Base-by-base conservation (phyloP, 2,329 filamentous ascomycete species). In the Truncatella angustata region DNA sequence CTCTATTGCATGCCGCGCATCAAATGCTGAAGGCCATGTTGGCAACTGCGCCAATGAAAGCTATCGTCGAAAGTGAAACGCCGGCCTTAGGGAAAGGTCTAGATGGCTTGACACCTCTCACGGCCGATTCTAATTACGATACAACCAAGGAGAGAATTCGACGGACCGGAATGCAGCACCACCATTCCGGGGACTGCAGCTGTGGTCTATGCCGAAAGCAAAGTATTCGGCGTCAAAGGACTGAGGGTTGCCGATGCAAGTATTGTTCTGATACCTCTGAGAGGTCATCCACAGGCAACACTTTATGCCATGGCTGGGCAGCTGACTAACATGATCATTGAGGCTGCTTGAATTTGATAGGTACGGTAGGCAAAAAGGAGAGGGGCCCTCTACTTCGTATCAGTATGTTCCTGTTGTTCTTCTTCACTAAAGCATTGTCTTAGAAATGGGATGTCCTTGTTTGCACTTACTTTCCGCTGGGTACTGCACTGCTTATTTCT, bases 221-320 rank as follows among this genome's bases (percentile, higher is more conserved):
- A 43, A 52, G 60, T 61, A 2, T 34, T 60, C 2, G 60, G 61
- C 2, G 59, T 63, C 16, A 43, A 54, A 30, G 49, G 55, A 12
- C 26, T 64, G 4, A 51, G 61, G 21, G 49, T 59, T 16, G 58
- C 54, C 5, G 61, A 64, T 44, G 60, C 60, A n/a, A 63, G 63
- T 47, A 56, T 61, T 16, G 23, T 62, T n/a, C 60, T 58, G n/a
- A 39, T 60, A 9, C 59, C 60, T 2, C 7, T 61, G n/a, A 52
- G 59, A 11, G 59, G 56, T 7, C 59, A 61, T 40, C 58, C 58
- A 7, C 58, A 60, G 26, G 52, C 58, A n/a, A 53, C 57, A 16
- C 55, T 61, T 11, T 62, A 62, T 42, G 51, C 56, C 4, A 55
- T 62, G 54, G 57, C 58, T 5, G 60, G 58, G 21, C 58, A 60